These are phyloP conservation scores for Sarocladiaceae sp. DNA, from an alignment of 2,329 filamentous ascomycete genomes.

Conservation along the genomic window DNA sequence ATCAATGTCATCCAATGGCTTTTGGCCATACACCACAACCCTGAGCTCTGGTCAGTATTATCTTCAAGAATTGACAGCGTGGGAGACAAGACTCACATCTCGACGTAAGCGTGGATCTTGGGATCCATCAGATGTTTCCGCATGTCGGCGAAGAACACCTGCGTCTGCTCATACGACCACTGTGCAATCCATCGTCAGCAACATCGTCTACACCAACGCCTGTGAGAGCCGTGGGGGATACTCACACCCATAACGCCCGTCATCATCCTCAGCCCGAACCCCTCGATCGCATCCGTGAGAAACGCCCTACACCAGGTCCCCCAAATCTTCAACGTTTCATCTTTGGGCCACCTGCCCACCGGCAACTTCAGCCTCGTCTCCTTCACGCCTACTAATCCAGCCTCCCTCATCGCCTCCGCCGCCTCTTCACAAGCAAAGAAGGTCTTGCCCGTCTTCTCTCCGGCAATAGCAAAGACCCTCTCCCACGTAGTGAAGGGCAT, in stretches of 20 bases:
- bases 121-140: constrained; percentile 3
- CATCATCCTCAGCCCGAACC: constrained; percentile 6
- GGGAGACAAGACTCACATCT: background rate
- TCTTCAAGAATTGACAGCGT: background rate
- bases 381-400: constrained; percentile 8
- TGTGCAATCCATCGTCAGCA: background rate
- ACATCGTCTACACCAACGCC: background rate
- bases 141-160: constrained; percentile 2
- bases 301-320: constrained; percentile 3
- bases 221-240: background rate
- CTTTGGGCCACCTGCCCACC: constrained; percentile 11
- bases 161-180: constrained; percentile 5
- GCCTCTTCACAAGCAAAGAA: constrained; percentile 3
- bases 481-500: background rate
- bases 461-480: constrained; percentile 3
- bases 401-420: background rate
- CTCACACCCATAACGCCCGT: constrained; percentile 2
- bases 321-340: constrained; percentile 7
- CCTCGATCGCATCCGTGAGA: constrained; percentile 1
- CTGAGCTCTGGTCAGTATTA: background rate
- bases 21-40: background rate
- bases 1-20: background rate
- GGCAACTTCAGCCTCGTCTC: constrained; percentile 8
- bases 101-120: constrained; percentile 1
- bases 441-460: background rate